phyloP scores from a whole-genome alignment of 139 green algal genomes.

The Raphidocelis subcapitata region DNA sequence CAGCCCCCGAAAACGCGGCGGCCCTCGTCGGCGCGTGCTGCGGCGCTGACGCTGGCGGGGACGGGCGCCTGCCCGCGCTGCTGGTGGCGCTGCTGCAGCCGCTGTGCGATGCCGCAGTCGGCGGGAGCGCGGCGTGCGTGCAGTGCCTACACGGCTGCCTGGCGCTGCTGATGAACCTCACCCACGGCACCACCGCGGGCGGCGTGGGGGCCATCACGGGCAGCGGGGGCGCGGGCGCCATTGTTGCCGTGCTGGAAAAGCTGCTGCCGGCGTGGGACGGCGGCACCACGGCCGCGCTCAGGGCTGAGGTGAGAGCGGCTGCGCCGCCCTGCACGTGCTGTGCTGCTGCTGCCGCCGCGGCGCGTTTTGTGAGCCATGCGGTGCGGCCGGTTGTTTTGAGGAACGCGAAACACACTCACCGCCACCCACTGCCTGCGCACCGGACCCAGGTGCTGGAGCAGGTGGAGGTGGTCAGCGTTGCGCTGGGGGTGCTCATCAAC shows the following conservation, averaged over 20 bases:
- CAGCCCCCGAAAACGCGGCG: conserved; percentile 54
- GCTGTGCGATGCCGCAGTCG: too few relatives aligned
- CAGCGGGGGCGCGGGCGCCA: conserved; percentile 32
- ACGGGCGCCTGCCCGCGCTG: conserved; percentile 11
- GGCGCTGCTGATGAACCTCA: conserved; percentile 78
- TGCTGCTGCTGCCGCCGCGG: too few relatives aligned
- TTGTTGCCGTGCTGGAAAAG: conserved; percentile 10
- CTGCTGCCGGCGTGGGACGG: conserved; percentile 4
- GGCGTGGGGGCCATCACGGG: conserved; percentile 30
- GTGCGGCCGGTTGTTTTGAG: too few relatives aligned
- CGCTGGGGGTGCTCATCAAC: conserved; percentile 77
- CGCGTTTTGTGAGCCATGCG: too few relatives aligned
- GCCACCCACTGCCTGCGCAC: too few relatives aligned
- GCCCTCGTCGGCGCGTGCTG: conserved; percentile 40
- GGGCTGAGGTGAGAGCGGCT: conserved; percentile 13
- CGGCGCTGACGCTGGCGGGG: not conserved
- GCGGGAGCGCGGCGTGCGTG: not conserved
- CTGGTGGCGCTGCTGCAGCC: conserved; percentile 4
- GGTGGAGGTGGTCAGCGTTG: conserved; percentile 43
- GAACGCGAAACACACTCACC: too few relatives aligned
- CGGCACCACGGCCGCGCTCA: not conserved
- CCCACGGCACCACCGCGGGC: conserved; percentile 57
- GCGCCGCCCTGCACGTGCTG: too few relatives aligned
- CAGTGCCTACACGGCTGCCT: conserved; percentile 43
- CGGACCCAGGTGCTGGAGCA: conserved; percentile 34